Conservation (phyloP, 495 filamentous ascomycete genomes). For the Choiromyces venosus region DNA sequence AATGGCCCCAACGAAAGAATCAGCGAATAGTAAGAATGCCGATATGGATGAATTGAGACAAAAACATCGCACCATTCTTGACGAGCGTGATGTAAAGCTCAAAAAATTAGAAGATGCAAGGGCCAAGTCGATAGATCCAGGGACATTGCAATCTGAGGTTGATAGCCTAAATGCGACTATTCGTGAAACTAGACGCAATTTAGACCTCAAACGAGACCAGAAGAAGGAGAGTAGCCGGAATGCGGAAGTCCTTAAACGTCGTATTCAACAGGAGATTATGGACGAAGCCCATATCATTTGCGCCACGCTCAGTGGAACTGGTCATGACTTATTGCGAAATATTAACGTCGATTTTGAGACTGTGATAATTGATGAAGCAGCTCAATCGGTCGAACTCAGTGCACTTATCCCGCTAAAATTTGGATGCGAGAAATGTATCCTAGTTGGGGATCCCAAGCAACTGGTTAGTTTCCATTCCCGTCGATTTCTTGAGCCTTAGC, state of each 20-base stretch:
- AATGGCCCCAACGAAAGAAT: conserved; percentile 51
- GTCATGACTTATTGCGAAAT: conserved; percentile 95
- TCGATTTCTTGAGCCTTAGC: background rate
- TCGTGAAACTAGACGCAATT: conserved; percentile 59
- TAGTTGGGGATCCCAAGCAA: conserved; percentile 97
- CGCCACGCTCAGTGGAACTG: conserved; percentile 88
- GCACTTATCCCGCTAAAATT: conserved; percentile 97
- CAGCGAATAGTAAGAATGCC: conserved; percentile 46
- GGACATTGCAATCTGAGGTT: conserved; percentile 67
- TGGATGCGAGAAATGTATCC: conserved; percentile 90
- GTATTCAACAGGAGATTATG: conserved; percentile 84
- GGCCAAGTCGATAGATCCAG: conserved; percentile 47
- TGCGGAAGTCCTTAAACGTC: conserved; percentile 71
- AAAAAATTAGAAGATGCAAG: conserved; percentile 65
- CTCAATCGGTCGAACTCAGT: conserved; percentile 94
- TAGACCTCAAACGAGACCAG: conserved; percentile 76
- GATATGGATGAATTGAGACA: conserved; percentile 73
- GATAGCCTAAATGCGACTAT: conserved; percentile 61
- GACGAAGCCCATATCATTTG: conserved; percentile 88
- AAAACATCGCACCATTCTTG: conserved; percentile 72
- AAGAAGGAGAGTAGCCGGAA: conserved; percentile 77
- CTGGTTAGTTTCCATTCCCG: conserved; percentile 45
- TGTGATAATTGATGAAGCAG: conserved; percentile 95
- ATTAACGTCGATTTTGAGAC: conserved; percentile 96
- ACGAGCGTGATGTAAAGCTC: conserved; percentile 60